phyloP scores from a whole-genome alignment of 108 stramenopile genomes.

The Mayamaea pseudoterrestris region DNA sequence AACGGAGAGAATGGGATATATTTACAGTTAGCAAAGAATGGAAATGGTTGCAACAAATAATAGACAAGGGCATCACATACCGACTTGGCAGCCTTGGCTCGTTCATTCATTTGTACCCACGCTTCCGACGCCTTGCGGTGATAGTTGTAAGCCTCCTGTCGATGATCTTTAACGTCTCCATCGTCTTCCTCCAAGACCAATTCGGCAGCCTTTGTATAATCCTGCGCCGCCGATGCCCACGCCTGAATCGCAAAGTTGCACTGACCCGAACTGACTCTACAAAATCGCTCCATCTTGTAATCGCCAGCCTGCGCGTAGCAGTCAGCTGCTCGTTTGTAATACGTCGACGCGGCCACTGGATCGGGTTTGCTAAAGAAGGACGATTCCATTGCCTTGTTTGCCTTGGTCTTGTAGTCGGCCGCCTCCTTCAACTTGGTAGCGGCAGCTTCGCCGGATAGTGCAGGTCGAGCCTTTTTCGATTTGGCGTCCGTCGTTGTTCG shows the following conservation, averaged over 20 bases:
- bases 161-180: conserved; percentile 23
- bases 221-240: conserved; percentile 60
- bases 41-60: no score
- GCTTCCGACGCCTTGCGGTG: conserved; percentile 54
- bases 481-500: conserved; percentile 1
- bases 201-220: conserved; percentile 73
- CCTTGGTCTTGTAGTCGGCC: conserved; percentile 56
- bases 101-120: conserved; percentile 52
- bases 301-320: conserved; percentile 63
- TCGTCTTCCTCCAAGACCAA: conserved; percentile 26
- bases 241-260: conserved; percentile 52
- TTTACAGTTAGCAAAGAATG: no score
- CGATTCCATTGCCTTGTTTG: conserved; percentile 67
- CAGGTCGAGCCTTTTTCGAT: conserved; percentile 10
- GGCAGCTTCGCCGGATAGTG: conserved; percentile 46
- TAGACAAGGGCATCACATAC: no score
- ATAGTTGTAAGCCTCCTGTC: conserved; percentile 45
- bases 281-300: conserved; percentile 50
- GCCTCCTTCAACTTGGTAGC: conserved; percentile 68
- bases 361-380: conserved; percentile 57
- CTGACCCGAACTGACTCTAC: conserved; percentile 57
- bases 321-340: conserved; percentile 82
- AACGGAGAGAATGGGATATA: no score
- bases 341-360: conserved; percentile 59
- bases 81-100: conserved; percentile 40